Evolutionary conservation across 176 grass and related monocot species (phyloP), one percentile per base, ranked within the genome.

Genomic region (Phoenix dactylifera): DNA sequence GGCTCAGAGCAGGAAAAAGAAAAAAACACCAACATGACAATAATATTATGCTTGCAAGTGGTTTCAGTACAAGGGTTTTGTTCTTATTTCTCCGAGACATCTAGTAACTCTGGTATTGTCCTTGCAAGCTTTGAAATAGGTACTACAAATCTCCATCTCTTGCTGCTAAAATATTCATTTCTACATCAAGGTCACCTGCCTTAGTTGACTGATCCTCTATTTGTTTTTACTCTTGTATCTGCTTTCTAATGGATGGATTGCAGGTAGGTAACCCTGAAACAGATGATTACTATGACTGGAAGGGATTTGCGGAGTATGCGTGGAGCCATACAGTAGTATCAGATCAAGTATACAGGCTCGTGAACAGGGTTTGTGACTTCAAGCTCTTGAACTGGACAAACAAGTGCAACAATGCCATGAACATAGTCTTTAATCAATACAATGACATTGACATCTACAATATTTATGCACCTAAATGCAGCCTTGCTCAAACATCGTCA

Each of bases 391-490:
- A 89, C 48, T 95, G 69, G 78, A 79, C 81, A 18, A 60, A 77
- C 29, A 72, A 29, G 22, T 86, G 82, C 69, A 62, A 63, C 0
- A 17, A 58, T 16, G 73, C 61, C 6, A 87, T 95, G 78, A 69
- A 50, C 14, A 16, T 54, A 0, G 14, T 88, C 52, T 88, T 84
- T 62, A 51, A 51, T 39, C 77, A 85, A 71, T 95, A 95, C 59
- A 18, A 49, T 1, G 50, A 74, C 24, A 88, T 95, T 0, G 84
- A 95, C 66, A 88, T 88, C 73, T 88, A 88, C 55, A 95, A 95
- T 52, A 85, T 95, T 24, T 95, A 95, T 76, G 89, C 81, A 39
- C 84, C 89, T 4, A 95, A 82, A 24, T 95, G 89, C 60, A 83
- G 76, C 75, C 81, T 94, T 57, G 58, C 73, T 57, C 78, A 76